Percentiles rank a stretch among this genome's conserved stretches.
Evolutionary conservation across 768 basidiomycete genomes (phyloP).

Genomic region (Phaffia australis): DNA sequence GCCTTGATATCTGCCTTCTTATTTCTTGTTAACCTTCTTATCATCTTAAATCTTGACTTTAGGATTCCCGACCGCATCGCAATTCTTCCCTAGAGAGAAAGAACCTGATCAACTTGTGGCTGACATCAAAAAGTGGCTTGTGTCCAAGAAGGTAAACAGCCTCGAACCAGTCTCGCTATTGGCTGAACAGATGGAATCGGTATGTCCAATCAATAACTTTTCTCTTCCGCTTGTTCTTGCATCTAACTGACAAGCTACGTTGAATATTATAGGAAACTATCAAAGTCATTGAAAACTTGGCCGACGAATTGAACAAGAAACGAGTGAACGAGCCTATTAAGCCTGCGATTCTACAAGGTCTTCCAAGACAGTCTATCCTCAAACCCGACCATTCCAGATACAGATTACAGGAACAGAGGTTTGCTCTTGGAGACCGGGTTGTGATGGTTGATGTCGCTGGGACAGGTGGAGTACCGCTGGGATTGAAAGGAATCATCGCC

Average conservation of each 20-base stretch:
- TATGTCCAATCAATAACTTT: slow-evolving; percentile 33
- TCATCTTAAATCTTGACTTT: slow-evolving; percentile 2
- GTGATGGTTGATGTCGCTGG: slow-evolving; percentile 86
- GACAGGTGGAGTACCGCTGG: slow-evolving; percentile 71
- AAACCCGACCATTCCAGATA: slow-evolving; percentile 85
- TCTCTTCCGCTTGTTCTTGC: slow-evolving; percentile 3
- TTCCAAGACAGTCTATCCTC: slow-evolving; percentile 82
- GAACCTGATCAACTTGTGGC: slow-evolving; percentile 61
- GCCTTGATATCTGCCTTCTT: background rate
- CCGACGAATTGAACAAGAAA: slow-evolving; percentile 54
- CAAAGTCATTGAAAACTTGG: slow-evolving; percentile 61
- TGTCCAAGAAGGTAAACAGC: slow-evolving; percentile 70
- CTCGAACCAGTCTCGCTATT: slow-evolving; percentile 86
- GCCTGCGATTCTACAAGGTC: slow-evolving; percentile 83
- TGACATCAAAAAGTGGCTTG: slow-evolving; percentile 77
- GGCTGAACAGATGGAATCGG: slow-evolving; percentile 84
- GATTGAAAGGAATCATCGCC: slow-evolving; percentile 85
- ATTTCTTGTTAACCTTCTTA: slow-evolving; percentile 11
- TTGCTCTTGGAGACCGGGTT: slow-evolving; percentile 81
- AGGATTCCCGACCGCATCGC: slow-evolving; percentile 63
- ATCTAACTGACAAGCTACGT: background rate
- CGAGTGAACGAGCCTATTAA: slow-evolving; percentile 60
- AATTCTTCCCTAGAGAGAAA: slow-evolving; percentile 48
- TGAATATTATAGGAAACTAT: slow-evolving; percentile 55
- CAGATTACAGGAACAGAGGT: slow-evolving; percentile 77